Base-by-base conservation (phyloP, 164 flowering plant genomes). In the Macadamia tetraphylla region DNA sequence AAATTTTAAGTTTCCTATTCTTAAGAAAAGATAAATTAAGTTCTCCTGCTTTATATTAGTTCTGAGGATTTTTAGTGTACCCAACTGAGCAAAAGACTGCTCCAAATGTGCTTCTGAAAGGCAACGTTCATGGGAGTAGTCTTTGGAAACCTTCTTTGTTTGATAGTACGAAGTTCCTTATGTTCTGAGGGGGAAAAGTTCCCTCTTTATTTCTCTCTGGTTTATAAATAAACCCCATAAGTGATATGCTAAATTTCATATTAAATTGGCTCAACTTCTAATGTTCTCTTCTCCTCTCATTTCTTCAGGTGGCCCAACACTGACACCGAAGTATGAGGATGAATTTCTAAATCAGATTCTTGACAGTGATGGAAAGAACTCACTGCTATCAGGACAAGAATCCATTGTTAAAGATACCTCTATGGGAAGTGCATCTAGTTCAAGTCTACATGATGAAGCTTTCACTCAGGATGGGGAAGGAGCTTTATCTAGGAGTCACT, bases 301-400 rank as follows among this genome's bases (percentile, higher is more conserved):
- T 69, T 73, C 11, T 76, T 70, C 82, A 88, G 98, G 88, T 61
- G 68, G 85, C 65, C 77, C 82, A 14, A 90, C 76, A 75, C 66
- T 53, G 63, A 73, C 71, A 13, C 57, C 79, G 9, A 83, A 80
- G 66, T 4, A 72, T 70, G 97, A 87, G 71, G 93, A 89, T 74
- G 88, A 82, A 30, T 73, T 82, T 75, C 69, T 88, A 65, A 74
- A 75, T 71, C 73, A 86, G 73, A 79, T 83, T 81, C 81, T 88
- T 5, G 83, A 82, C 62, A 74, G 60, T 77, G 84, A 81, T 61
- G 75, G 67, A 44, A 79, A 79, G 68, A 80, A 48, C 15, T 44
- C 77, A n/a, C 60, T 73, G 67, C 74, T 71, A 40, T 81, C 80
- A 31, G 76, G 69, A 64, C 63, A 46, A 42, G 70, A 64, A 18